Base-by-base conservation (phyloP, 208 protist species). In the Leishmania tarentolae region DNA sequence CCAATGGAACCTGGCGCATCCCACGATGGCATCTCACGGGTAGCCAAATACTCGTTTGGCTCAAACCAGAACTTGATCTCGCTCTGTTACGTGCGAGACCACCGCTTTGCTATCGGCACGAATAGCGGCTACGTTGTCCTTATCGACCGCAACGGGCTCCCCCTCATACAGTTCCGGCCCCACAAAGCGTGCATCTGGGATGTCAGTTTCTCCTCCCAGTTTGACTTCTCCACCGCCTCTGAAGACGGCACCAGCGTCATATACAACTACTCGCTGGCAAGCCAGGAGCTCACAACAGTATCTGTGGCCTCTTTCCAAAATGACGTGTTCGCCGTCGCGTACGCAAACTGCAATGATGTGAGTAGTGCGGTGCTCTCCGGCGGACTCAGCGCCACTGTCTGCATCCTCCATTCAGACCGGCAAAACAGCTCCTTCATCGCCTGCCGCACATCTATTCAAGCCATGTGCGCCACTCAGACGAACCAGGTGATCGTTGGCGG, bases 141-240 rank as follows among this genome's bases (percentile, higher is more conserved):
- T 66, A 88, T 97, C 65, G 94, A 97, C 81, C 80, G 85, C 52
- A 89, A 97, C 83, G 92, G 92, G 15, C 81, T 97, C 44, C 94
- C 94, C 44, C 87, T 97, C 53, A 97, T 97, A 76, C 94, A 97
- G 75, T 97, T 96, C 80, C 91, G 94, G 40, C 94, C 94, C 11
- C 94, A 96, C 79, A 95, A 94, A 81, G 89, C 90, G n/a, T 97
- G 94, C 86, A 87, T 97, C 70, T 97, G 94, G 92, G 94, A 97
- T 81, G 85, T 97, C 47, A 91, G 90, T 66, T 97, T 97, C 74
- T 84, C 91, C 28, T 93, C 92, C 0, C 84, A 91, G 76, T 96
- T 94, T 56, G 92, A 97, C 88, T 97, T 97, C 82, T 85, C 94
- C 69, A 96, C 94, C 2, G 94, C 94, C 13, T 96, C 89, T 81